A percentile compares a stretch with the other conserved stretches of the same genome.
Conservation (phyloP, 805 yeast genomes). For the Yarrowia sp. region DNA sequence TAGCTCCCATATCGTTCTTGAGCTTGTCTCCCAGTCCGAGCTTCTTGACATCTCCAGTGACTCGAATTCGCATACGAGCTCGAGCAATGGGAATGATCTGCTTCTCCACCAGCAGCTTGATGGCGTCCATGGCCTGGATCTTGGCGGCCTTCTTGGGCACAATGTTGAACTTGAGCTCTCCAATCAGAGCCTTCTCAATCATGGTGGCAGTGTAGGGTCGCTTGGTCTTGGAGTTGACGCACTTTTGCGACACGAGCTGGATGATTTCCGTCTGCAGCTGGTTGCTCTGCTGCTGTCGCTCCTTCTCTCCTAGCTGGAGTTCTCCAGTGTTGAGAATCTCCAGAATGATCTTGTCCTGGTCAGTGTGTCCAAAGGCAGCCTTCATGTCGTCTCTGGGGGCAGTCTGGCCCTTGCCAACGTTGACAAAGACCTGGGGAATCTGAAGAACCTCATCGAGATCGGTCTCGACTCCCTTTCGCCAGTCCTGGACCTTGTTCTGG, state of each 20-base stretch:
- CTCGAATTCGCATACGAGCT: constrained; percentile 85
- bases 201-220: constrained; percentile 93
- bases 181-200: constrained; percentile 80
- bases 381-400: constrained; percentile 83
- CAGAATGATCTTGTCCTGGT: constrained; percentile 67
- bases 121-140: constrained; percentile 88
- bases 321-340: constrained; percentile 91
- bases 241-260: constrained; percentile 79
- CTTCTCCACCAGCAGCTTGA: constrained; percentile 66
- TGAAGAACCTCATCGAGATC: constrained; percentile 95
- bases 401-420: constrained; percentile 91
- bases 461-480: constrained; percentile 82
- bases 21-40: constrained; percentile 42
- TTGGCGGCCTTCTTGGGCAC: constrained; percentile 74
- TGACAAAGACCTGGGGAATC: constrained; percentile 88
- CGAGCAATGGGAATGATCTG: constrained; percentile 92
- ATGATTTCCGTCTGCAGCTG: constrained; percentile 80
- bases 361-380: constrained; percentile 70
- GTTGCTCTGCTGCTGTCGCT: constrained; percentile 69
- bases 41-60: constrained; percentile 54
- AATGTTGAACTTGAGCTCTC: constrained; percentile 70
- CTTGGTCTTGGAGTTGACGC: constrained; percentile 84
- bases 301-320: constrained; percentile 90
- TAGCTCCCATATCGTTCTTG: constrained; percentile 44
- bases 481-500: constrained; percentile 95